Conservation (phyloP, 768 basidiomycete species). For the Rhodosporidiobolus odoratus region DNA sequence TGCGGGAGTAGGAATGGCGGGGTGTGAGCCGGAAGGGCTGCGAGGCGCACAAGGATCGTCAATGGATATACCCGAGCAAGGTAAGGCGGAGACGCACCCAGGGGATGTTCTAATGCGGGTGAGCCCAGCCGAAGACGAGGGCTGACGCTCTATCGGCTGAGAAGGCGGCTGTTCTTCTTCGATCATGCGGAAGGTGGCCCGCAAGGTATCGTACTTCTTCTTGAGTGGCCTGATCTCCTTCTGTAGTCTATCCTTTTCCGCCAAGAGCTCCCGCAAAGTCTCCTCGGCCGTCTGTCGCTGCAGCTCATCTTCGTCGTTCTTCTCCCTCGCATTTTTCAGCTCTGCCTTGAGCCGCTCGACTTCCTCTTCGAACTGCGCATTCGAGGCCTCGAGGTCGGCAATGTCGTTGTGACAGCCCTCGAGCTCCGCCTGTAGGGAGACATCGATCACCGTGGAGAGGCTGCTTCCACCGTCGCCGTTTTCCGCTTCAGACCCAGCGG, state of each 20-base stretch:
- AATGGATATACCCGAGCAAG: background rate
- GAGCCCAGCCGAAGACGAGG: too few relatives aligned
- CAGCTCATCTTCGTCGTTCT: background rate
- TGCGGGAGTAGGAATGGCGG: background rate
- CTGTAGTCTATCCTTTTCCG: background rate
- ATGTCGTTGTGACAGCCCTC: background rate
- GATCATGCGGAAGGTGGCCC: too few relatives aligned
- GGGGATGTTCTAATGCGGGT: too few relatives aligned
- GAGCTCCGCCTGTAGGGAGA: background rate
- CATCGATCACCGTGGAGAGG: background rate
- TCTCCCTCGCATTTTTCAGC: background rate
- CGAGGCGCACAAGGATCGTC: background rate
- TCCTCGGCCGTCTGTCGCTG: background rate
- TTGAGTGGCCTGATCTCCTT: too few relatives aligned
- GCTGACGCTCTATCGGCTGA: too few relatives aligned
- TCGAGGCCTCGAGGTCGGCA: background rate
- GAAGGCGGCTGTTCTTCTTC: too few relatives aligned
- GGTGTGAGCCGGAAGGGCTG: background rate
- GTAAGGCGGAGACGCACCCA: too few relatives aligned
- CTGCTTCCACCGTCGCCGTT: background rate
- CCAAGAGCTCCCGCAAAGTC: background rate
- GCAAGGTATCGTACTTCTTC: too few relatives aligned
- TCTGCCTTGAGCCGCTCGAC: background rate
- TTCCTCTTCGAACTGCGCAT: background rate
- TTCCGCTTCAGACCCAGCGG: too few relatives aligned